Evolutionary conservation across 1,139 yeast genomes (phyloP).

Genomic region (Pichia inconspicua): DNA sequence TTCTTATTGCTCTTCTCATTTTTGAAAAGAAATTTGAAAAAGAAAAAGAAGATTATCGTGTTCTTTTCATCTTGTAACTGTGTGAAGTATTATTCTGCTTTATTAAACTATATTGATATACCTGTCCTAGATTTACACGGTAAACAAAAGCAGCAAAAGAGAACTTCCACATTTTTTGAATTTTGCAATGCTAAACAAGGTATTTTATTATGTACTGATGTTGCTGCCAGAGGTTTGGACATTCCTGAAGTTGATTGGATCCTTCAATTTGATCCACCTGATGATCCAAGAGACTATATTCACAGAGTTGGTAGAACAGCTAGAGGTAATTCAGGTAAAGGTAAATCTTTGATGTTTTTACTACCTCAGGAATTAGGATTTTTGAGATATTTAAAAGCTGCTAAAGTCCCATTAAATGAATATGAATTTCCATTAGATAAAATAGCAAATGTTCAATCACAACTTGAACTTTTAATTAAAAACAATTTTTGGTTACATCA

Average conservation of each 20-base stretch:
- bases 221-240: slow-evolving; percentile 97
- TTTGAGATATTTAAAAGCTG: slow-evolving; percentile 87
- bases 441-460: slow-evolving; percentile 93
- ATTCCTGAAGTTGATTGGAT: slow-evolving; percentile 98
- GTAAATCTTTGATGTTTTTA: slow-evolving; percentile 89
- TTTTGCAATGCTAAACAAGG: slow-evolving; percentile 96
- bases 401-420: slow-evolving; percentile 94
- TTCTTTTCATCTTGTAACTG: slow-evolving; percentile 94
- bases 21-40: slow-evolving; percentile 82
- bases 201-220: slow-evolving; percentile 88
- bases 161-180: slow-evolving; percentile 96
- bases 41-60: slow-evolving; percentile 90
- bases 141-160: slow-evolving; percentile 94
- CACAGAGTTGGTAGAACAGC: slow-evolving; percentile 99
- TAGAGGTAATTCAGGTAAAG: slow-evolving; percentile 86
- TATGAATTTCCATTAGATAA: slow-evolving; percentile 91
- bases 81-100: slow-evolving; percentile 91
- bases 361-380: slow-evolving; percentile 93
- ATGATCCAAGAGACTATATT: slow-evolving; percentile 96
- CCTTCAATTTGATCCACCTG: slow-evolving; percentile 96
- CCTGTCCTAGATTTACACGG: slow-evolving; percentile 97
- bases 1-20: slow-evolving; percentile 85
- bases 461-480: slow-evolving; percentile 81
- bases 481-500: slow-evolving; percentile 92
- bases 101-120: slow-evolving; percentile 87